Percentiles rank a stretch among this genome's conserved stretches.
phyloP scores from a whole-genome alignment of 2,329 filamentous ascomycete species.

The Aureobasidium vineae region DNA sequence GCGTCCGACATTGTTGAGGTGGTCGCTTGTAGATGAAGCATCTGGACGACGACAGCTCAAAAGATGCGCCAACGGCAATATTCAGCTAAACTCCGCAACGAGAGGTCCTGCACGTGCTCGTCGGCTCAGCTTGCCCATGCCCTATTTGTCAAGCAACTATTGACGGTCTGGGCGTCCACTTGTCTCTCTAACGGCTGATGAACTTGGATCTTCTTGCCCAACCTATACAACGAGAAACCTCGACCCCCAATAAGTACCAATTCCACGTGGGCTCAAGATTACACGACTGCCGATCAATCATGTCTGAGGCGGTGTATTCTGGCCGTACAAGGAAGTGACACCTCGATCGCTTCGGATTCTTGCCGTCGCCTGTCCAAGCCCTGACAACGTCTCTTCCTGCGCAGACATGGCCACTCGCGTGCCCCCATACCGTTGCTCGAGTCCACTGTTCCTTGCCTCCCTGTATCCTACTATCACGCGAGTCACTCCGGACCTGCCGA shows the following conservation, averaged over 20 bases:
- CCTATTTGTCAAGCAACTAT: conserved; percentile 5
- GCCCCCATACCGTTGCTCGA: neutral
- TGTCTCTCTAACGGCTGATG: conserved; percentile 16
- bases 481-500: neutral
- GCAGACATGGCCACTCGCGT: neutral
- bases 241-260: neutral
- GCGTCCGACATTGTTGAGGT: neutral
- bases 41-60: neutral
- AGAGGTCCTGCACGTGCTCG: neutral
- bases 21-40: conserved; percentile 11
- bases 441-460: neutral
- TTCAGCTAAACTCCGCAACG: neutral
- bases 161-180: conserved; percentile 5
- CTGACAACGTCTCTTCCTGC: conserved; percentile 2
- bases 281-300: conserved; percentile 23
- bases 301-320: conserved; percentile 11
- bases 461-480: neutral
- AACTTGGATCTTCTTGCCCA: neutral
- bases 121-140: neutral
- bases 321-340: neutral
- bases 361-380: neutral
- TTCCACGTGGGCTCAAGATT: conserved; percentile 1
- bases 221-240: conserved; percentile 23
- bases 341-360: neutral
- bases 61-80: neutral